These are phyloP conservation scores for Ophiostoma piceae DNA, from an alignment of 2,329 filamentous ascomycete genomes.

Conservation along the genomic window DNA sequence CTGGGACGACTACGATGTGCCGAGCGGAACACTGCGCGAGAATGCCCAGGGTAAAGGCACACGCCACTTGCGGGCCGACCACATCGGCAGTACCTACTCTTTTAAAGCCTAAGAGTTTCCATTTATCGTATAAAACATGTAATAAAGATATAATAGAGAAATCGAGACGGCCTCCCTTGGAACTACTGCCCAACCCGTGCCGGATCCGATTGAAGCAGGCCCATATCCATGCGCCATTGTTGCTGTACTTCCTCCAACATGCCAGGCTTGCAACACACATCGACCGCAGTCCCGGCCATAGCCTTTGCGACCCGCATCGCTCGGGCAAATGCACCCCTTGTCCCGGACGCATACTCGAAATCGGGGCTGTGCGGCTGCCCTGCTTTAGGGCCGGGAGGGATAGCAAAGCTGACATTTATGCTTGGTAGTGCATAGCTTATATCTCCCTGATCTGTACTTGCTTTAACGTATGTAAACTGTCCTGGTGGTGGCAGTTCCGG, in stretches of 20 bases:
- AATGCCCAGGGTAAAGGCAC: slow-evolving; percentile 29
- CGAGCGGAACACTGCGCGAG: slow-evolving; percentile 41
- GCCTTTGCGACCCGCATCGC: slow-evolving; percentile 4
- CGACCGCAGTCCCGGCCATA: not conserved
- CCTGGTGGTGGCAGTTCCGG: not conserved
- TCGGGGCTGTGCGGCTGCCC: not conserved
- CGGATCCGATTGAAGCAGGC: no score
- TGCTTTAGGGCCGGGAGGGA: not conserved
- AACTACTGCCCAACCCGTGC: no score
- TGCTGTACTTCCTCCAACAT: not conserved
- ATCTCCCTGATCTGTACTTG: not conserved
- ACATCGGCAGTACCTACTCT: not conserved
- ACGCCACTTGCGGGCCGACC: not conserved
- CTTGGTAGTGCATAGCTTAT: not conserved
- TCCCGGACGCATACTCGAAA: not conserved
- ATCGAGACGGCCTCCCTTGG: no score
- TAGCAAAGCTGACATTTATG: not conserved
- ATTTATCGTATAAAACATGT: not conserved
- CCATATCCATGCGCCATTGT: not conserved
- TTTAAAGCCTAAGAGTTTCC: not conserved
- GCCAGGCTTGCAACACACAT: not conserved
- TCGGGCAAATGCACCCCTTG: not conserved
- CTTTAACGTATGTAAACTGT: not conserved
- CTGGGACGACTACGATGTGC: slow-evolving; percentile 44
- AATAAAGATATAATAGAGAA: not conserved